Conservation (phyloP, 208 protist genomes). For the Angomonas desouzai region DNA sequence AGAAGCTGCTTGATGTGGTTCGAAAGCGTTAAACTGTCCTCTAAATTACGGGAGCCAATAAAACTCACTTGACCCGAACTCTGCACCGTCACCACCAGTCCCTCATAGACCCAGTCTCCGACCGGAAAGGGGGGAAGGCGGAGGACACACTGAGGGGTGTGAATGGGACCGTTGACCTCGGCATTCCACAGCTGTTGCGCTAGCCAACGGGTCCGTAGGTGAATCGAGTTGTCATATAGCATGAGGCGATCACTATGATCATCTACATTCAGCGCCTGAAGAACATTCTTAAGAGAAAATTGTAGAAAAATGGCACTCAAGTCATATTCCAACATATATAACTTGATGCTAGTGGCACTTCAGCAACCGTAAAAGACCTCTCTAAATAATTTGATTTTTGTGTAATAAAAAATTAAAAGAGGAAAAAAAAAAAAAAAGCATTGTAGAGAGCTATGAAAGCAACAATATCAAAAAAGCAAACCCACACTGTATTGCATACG, state of each 20-base stretch:
- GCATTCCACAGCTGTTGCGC: background rate
- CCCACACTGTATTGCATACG: too few relatives aligned
- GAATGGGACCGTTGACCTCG: background rate
- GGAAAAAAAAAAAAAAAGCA: constrained; percentile 8
- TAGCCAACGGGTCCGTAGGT: background rate
- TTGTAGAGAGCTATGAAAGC: background rate
- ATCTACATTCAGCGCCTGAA: background rate
- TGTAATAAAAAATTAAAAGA: background rate
- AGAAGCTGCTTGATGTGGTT: background rate
- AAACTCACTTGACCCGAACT: background rate
- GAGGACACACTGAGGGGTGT: background rate
- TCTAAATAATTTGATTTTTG: too few relatives aligned
- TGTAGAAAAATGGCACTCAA: constrained; percentile 1
- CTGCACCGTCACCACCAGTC: background rate
- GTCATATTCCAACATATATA: constrained; percentile 1
- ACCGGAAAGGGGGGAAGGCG: background rate
- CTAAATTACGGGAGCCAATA: background rate
- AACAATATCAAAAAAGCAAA: background rate
- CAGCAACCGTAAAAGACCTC: too few relatives aligned
- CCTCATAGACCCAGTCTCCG: background rate
- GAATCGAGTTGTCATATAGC: background rate
- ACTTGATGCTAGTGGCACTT: background rate
- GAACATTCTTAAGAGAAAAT: constrained; percentile 1
- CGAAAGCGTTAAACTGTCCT: background rate
- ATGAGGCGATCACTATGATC: background rate